Percentiles rank a stretch among this genome's conserved stretches.
These are phyloP conservation scores for Penstemon eatonii DNA, from an alignment of 257 asterid genomes.

Conservation along the genomic window DNA sequence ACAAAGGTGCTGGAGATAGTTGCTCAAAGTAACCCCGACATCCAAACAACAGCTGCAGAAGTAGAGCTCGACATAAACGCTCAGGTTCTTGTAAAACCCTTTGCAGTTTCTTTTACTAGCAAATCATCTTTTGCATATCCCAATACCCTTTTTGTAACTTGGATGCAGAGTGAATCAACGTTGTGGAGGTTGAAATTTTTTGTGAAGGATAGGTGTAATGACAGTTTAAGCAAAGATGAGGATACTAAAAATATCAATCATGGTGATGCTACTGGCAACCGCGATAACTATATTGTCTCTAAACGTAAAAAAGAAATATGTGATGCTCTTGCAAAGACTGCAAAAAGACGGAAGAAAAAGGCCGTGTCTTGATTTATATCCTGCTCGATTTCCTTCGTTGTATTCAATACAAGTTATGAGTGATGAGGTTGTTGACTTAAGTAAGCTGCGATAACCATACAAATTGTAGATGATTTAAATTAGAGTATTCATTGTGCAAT, in stretches of 20 bases:
- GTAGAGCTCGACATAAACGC: slow-evolving; percentile 80
- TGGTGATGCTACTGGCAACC: slow-evolving; percentile 32
- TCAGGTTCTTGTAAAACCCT: slow-evolving; percentile 55
- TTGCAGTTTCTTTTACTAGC: not conserved
- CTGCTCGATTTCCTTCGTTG: not conserved
- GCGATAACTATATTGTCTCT: slow-evolving; percentile 36
- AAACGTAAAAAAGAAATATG: slow-evolving; percentile 57
- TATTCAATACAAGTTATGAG: no score
- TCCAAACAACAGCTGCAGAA: slow-evolving; percentile 56
- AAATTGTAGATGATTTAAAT: no score
- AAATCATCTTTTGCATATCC: slow-evolving; percentile 22
- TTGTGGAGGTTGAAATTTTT: slow-evolving; percentile 85
- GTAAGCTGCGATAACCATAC: no score
- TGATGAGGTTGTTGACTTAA: no score
- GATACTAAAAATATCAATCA: slow-evolving; percentile 29
- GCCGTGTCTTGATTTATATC: slow-evolving; percentile 24
- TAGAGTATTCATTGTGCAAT: no score
- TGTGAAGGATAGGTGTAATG: slow-evolving; percentile 39
- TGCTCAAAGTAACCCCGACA: slow-evolving; percentile 60
- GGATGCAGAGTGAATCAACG: slow-evolving; percentile 71
- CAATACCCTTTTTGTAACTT: slow-evolving; percentile 6
- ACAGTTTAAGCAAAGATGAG: slow-evolving; percentile 35
- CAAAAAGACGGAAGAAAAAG: slow-evolving; percentile 54
- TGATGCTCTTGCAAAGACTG: slow-evolving; percentile 59
- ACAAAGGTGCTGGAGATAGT: slow-evolving; percentile 72